Evolutionary conservation across 495 filamentous ascomycete genomes (phyloP).

Genomic region (Ramalina intermedia): DNA sequence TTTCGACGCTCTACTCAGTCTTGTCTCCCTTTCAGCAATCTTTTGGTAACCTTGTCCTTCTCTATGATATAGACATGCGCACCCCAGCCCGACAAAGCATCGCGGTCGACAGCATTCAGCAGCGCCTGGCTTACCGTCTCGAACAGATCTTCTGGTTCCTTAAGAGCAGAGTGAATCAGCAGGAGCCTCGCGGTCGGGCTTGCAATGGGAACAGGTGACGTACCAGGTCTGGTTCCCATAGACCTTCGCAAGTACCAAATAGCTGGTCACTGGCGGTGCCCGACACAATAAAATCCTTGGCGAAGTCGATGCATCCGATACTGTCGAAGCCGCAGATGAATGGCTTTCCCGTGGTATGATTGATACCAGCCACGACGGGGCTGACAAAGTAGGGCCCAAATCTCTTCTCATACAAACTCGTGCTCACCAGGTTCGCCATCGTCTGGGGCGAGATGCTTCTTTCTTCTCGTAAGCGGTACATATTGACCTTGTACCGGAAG

Average conservation of each 20-base stretch:
- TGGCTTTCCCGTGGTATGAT: conserved; percentile 78
- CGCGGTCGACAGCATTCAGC: conserved; percentile 87
- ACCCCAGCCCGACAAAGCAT: conserved; percentile 94
- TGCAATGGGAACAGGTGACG: conserved; percentile 16
- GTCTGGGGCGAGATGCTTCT: conserved; percentile 87
- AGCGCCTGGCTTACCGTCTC: conserved; percentile 97
- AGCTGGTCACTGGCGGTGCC: conserved; percentile 94
- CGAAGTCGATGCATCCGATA: conserved; percentile 98
- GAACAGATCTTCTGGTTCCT: conserved; percentile 89
- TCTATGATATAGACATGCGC: conserved; percentile 98
- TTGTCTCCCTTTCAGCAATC: conserved; percentile 83
- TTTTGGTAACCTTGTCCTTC: conserved; percentile 98
- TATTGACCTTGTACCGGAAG: conserved; percentile 98
- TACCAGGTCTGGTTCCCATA: conserved; percentile 96
- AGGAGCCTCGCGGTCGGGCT: neutral
- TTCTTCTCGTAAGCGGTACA: conserved; percentile 98
- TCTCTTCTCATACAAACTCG: conserved; percentile 77
- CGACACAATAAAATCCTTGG: conserved; percentile 96
- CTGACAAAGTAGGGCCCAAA: conserved; percentile 95
- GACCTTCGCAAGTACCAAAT: conserved; percentile 94
- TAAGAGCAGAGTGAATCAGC: conserved; percentile 16
- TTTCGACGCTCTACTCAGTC: conserved; percentile 20
- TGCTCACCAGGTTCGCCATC: conserved; percentile 88
- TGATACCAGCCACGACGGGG: conserved; percentile 86
- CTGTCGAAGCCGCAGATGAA: conserved; percentile 99